These are phyloP conservation scores for Clonostachys solani DNA, from an alignment of 2,329 filamentous ascomycete species.

Conservation along the genomic window DNA sequence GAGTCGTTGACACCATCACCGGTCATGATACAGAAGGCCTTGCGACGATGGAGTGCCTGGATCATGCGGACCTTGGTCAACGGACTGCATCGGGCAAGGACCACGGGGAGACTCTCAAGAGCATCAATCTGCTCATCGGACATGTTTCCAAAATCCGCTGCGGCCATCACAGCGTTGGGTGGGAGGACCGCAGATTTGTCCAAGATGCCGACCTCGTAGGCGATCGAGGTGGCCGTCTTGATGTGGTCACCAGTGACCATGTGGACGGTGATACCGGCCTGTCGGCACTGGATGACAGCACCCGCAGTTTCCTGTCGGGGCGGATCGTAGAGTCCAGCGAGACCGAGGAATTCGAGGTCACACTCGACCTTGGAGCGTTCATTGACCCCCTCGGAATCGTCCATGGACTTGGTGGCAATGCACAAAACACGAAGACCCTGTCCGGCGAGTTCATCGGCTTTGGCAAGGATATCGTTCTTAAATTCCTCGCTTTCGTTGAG, in stretches of 20 bases:
- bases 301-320: slow-evolving; percentile 62
- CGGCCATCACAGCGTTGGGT: slow-evolving; percentile 52
- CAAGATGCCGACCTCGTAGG: slow-evolving; percentile 61
- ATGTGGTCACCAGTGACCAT: slow-evolving; percentile 70
- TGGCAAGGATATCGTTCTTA: slow-evolving; percentile 39
- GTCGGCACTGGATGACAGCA: slow-evolving; percentile 53
- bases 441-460: slow-evolving; percentile 52
- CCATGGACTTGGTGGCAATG: slow-evolving; percentile 49
- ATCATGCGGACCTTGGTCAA: slow-evolving; percentile 73
- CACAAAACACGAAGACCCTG: slow-evolving; percentile 67
- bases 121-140: slow-evolving; percentile 59
- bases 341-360: slow-evolving; percentile 59
- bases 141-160: slow-evolving; percentile 58
- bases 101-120: slow-evolving; percentile 57
- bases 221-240: slow-evolving; percentile 63
- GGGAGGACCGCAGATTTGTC: slow-evolving; percentile 24
- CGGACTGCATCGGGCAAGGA: slow-evolving; percentile 66
- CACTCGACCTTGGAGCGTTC: slow-evolving; percentile 51
- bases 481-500: slow-evolving; percentile 40
- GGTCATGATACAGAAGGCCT: slow-evolving; percentile 69
- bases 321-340: slow-evolving; percentile 70
- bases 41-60: slow-evolving; percentile 65
- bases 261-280: slow-evolving; percentile 61
- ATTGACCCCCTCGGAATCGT: slow-evolving; percentile 23
- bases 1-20: slow-evolving; percentile 75